phyloP scores from a whole-genome alignment of 148 eudicot genomes.

The Spergularia marina region DNA sequence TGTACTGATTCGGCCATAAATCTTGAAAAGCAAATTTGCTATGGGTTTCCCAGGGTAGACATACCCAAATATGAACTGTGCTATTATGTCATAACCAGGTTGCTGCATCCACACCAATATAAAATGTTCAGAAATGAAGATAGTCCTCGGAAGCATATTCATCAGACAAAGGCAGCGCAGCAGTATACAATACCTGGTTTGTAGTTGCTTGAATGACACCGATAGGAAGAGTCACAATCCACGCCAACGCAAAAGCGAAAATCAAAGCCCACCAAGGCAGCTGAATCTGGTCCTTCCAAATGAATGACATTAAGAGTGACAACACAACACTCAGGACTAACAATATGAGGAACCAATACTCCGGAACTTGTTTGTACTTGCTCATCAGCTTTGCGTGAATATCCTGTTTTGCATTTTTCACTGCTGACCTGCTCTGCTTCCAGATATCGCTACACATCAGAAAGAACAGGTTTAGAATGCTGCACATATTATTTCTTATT shows the following conservation, averaged over 20 bases:
- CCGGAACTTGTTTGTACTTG: conserved; percentile 85
- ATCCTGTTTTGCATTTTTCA: conserved; percentile 63
- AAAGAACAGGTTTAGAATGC: background rate
- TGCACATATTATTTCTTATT: background rate
- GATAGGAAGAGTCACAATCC: conserved; percentile 86
- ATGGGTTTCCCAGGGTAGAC: conserved; percentile 92
- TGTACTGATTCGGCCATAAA: conserved; percentile 88
- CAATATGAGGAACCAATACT: conserved; percentile 79
- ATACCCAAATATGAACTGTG: conserved; percentile 91
- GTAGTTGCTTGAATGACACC: conserved; percentile 99
- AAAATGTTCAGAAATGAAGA: background rate
- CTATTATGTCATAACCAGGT: conserved; percentile 98
- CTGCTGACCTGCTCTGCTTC: conserved; percentile 83
- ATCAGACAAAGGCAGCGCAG: background rate
- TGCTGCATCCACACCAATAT: conserved; percentile 57
- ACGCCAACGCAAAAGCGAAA: conserved; percentile 85
- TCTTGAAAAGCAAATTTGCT: conserved; percentile 91
- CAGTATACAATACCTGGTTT: conserved; percentile 61
- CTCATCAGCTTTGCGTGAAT: conserved; percentile 84
- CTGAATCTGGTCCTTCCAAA: conserved; percentile 92
- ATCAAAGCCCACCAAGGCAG: conserved; percentile 99
- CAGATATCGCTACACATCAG: conserved; percentile 69
- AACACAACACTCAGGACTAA: conserved; percentile 56
- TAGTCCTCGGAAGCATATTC: background rate
- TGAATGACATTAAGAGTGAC: conserved; percentile 74